Conservation (phyloP, 2,329 filamentous ascomycete species). For the Aspergillus glaucus region DNA sequence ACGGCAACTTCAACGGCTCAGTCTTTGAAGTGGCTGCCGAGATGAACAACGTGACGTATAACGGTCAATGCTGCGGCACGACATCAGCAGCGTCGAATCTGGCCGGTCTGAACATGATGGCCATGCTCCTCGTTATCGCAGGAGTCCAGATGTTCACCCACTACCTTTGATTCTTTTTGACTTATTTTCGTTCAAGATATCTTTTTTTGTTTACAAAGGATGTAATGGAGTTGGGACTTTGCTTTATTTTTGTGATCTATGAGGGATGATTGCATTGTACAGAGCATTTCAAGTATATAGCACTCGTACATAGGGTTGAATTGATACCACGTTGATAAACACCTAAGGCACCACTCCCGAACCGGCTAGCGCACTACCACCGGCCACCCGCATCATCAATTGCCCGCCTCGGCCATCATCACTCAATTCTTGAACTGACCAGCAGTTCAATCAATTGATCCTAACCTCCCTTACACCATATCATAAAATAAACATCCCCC, state of each 20-base stretch:
- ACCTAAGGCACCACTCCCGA: too few relatives aligned
- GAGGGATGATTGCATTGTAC: neutral
- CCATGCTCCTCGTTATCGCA: slow-evolving; percentile 15
- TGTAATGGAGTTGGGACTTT: neutral
- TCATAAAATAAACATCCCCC: neutral
- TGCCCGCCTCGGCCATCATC: too few relatives aligned
- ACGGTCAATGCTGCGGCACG: slow-evolving; percentile 34
- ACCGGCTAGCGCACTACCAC: too few relatives aligned
- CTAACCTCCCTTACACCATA: neutral
- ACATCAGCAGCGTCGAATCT: slow-evolving; percentile 20
- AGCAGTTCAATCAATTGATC: too few relatives aligned
- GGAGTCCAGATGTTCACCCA: slow-evolving; percentile 18
- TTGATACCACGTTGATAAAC: neutral
- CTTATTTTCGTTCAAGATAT: neutral
- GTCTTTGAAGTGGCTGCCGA: slow-evolving; percentile 69
- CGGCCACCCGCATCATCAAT: too few relatives aligned
- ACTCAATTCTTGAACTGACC: too few relatives aligned
- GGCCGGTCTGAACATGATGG: slow-evolving; percentile 13
- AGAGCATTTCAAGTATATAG: neutral
- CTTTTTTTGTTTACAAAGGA: neutral
- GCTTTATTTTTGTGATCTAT: neutral
- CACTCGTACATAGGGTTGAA: neutral
- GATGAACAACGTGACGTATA: slow-evolving; percentile 68
- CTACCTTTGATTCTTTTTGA: slow-evolving; percentile 13
- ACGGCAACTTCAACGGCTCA: slow-evolving; percentile 60